Conservation (phyloP, 176 grass and related monocot genomes). For the Saccharum spontaneum region DNA sequence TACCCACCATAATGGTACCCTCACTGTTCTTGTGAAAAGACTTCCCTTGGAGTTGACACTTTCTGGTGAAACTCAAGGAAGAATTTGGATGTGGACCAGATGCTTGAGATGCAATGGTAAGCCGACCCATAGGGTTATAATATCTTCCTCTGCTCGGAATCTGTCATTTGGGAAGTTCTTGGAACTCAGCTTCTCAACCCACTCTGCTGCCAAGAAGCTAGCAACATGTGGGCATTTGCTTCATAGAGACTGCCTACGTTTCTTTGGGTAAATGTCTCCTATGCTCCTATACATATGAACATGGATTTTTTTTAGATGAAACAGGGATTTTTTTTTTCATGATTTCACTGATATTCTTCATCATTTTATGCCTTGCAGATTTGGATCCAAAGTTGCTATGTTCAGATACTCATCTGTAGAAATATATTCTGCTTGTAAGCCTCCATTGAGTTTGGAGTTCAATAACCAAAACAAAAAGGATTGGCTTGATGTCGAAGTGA, state of each 20-base stretch:
- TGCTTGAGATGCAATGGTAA: constrained; percentile 80
- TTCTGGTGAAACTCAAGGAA: constrained; percentile 55
- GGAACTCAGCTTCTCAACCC: constrained; percentile 91
- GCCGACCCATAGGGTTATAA: constrained; percentile 56
- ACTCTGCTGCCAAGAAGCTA: constrained; percentile 75
- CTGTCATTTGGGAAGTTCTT: constrained; percentile 94
- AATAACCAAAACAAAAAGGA: constrained; percentile 56
- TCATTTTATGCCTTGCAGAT: constrained; percentile 45
- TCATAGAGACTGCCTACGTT: constrained; percentile 87
- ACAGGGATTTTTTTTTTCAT: not conserved
- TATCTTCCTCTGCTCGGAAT: constrained; percentile 76
- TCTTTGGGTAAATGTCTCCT: constrained; percentile 78
- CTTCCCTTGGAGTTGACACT: constrained; percentile 47
- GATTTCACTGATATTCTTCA: constrained; percentile 12
- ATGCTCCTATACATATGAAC: constrained; percentile 12
- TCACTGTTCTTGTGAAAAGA: constrained; percentile 73
- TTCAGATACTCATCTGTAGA: constrained; percentile 85
- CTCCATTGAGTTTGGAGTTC: constrained; percentile 71
- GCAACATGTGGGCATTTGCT: constrained; percentile 79
- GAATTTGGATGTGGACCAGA: constrained; percentile 98
- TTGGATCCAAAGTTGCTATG: constrained; percentile 81
- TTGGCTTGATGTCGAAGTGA: constrained; percentile 70
- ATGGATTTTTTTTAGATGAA: not conserved
- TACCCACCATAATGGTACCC: constrained; percentile 80
- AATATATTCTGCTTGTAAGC: constrained; percentile 82